Base-by-base conservation (phyloP, 805 yeast genomes). In the Saturnispora diversa region DNA sequence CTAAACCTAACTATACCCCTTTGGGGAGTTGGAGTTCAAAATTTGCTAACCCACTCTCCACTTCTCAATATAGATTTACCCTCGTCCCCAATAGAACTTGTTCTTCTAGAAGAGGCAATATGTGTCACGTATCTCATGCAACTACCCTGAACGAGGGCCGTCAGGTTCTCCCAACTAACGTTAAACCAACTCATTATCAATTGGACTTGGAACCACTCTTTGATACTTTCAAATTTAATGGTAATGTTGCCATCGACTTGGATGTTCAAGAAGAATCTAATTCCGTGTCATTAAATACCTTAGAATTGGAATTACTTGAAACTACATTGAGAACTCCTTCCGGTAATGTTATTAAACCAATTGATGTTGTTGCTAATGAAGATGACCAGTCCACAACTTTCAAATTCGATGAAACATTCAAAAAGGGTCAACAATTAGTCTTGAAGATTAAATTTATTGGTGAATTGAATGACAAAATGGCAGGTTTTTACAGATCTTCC, bases 141-240 rank as follows among this genome's bases (percentile, higher is more conserved):
- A 24, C 36, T n/a, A 21, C 34, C 34, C n/a, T n/a, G n/a, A 21
- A n/a, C 25, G 27, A 15, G n/a, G 40, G 42, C 6, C 56, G 62
- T 46, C 60, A 58, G 44, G 49, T 59, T n/a, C 48, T 62, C 25
- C 67, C 66, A 29, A 48, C 52, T 3, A 69, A 75, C 45, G 85
- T 88, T 48, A 74, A 72, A 49, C 97, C 98, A 24, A 53, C 64
- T 31, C 87, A 84, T 60, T 90, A 90, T 60, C 74, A 77, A 43
- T 59, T 90, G 33, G 66, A 76, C 7, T 62, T 78, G 30, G 58
- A 56, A 40, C 61, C 63, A 6, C 26, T 46, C 10, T 48, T 61
- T 32, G 62, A 58, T 12, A 64, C 66, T 26, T 71, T 71, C 54
- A 59, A 68, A 17, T 78, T 69, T 53, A 53, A 55, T 12, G 84